Base-by-base conservation (phyloP, 2,329 filamentous ascomycete species). In the Torrubiella hemipterigena region DNA sequence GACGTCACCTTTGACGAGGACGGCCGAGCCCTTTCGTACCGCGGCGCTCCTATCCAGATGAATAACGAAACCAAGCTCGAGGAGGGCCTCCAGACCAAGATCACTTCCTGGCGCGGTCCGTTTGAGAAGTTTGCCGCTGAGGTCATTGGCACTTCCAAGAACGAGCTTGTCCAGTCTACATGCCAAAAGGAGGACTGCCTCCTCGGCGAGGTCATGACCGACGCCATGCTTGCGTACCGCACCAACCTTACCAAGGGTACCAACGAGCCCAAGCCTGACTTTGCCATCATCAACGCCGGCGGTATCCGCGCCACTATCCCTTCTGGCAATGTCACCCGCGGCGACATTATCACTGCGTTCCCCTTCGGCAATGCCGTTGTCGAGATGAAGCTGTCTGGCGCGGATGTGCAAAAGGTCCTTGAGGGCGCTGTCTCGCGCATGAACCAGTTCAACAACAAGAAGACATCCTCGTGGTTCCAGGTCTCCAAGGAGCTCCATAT, bases 331-430 rank as follows among this genome's bases (percentile, higher is more conserved):
- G 67, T 80, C 44, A 80, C 73, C 4, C 68, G 73, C 21, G 74
- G 74, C 32, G 65, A 76, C 37, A 67, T 79, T 5, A 56, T 78
- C 3, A 77, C 71, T 0, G 63, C 71, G 0, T 80, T 80, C 51
- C 75, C 75, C 23, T 80, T 80, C 39, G 69, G 70, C 33, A 80
- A 80, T 50, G 59, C 73, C 27, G 59, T 80, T 14, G 72, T 76
- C 7, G 69, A 78, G 42, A 50, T 78, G 12, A 53, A 47, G 1
- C 59, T 69, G 38, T 55, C 55, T 0, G 75, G 75, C 13, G 53
- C 63, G 7, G 59, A 68, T 26, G 46, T 80, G 5, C 71, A 68
- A 62, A 55, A 62, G 25, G 57, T 70, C 5, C 56, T 81, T 19
- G 73, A 79, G 45, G 75, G 74, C 5, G 61, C 69, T 35, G 61